These are phyloP conservation scores for Xylariaceae sp. DNA, from an alignment of 2,329 filamentous ascomycete species.

Conservation along the genomic window DNA sequence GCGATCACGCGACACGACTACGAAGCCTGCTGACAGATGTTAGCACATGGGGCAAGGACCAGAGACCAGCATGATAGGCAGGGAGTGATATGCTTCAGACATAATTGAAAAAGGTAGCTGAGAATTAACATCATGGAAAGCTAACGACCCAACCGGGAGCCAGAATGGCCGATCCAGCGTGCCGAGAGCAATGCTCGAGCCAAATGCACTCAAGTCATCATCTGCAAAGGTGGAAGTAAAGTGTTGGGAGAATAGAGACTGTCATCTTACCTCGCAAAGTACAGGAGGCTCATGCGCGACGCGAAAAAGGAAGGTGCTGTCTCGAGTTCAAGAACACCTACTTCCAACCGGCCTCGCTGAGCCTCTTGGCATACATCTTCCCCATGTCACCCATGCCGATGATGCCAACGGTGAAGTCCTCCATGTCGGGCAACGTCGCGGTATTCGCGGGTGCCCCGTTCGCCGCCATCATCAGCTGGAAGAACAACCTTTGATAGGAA, in stretches of 20 bases:
- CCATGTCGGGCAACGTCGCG: constrained; percentile 49
- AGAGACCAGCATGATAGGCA: constrained; percentile 11
- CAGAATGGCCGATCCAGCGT: constrained; percentile 67
- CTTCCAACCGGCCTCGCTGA: constrained; percentile 95
- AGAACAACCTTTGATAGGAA: no score
- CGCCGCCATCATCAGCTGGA: no score
- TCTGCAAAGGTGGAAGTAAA: constrained; percentile 33
- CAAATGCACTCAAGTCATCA: constrained; percentile 99
- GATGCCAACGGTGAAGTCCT: constrained; percentile 75
- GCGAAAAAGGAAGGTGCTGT: neutral
- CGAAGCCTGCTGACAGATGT: no score
- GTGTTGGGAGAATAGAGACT: constrained; percentile 5
- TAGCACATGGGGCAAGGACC: no score
- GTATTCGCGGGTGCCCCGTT: no score
- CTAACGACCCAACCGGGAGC: constrained; percentile 49
- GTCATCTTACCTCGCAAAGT: constrained; percentile 29
- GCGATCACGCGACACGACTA: neutral
- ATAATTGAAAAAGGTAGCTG: constrained; percentile 86
- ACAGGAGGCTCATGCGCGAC: constrained; percentile 13
- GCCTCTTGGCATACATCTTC: constrained; percentile 88
- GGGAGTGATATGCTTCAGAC: constrained; percentile 59
- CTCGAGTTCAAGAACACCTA: constrained; percentile 40
- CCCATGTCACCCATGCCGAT: constrained; percentile 99
- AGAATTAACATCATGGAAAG: constrained; percentile 98
- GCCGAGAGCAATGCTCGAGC: constrained; percentile 85